Percentiles rank a stretch among this genome's conserved stretches.
Evolutionary conservation across 2,329 filamentous ascomycete species (phyloP).

Genomic region (Lasiodiplodia hormozganensis): DNA sequence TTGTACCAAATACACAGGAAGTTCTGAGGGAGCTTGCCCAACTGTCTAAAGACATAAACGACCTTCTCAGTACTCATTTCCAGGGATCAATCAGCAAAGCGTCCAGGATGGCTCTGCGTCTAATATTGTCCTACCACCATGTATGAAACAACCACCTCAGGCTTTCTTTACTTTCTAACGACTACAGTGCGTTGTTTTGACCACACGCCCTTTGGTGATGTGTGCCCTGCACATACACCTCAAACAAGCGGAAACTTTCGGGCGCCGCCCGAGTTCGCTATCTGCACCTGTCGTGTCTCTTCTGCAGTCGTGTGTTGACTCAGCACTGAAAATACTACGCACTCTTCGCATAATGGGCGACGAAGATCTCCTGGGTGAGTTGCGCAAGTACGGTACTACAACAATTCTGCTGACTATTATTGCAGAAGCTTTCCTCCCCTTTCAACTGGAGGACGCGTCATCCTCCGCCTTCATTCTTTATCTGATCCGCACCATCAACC

Average conservation of each 20-base stretch:
- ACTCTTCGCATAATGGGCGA: not conserved
- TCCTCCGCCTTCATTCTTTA: not conserved
- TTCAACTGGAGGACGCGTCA: not conserved
- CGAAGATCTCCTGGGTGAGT: not conserved
- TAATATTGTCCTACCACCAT: not conserved
- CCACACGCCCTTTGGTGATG: slow-evolving; percentile 3
- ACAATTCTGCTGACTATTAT: not conserved
- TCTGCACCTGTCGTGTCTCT: not conserved
- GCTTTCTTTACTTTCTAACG: not conserved
- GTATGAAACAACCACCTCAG: not conserved
- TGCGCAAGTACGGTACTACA: not conserved
- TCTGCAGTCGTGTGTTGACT: not conserved
- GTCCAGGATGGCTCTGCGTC: not conserved
- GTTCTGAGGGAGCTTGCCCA: not conserved
- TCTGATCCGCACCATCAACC: not conserved
- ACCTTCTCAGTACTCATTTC: not conserved
- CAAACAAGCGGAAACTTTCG: not conserved
- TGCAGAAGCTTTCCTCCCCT: not conserved
- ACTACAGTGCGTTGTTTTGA: not conserved
- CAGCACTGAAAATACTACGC: not conserved
- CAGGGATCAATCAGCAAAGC: not conserved
- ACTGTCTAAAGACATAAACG: not conserved
- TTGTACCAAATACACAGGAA: not conserved
- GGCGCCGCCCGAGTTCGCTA: not conserved
- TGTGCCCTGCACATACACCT: not conserved